Conservation (phyloP, 768 basidiomycete species). For the Hortiboletus flavorubellus region DNA sequence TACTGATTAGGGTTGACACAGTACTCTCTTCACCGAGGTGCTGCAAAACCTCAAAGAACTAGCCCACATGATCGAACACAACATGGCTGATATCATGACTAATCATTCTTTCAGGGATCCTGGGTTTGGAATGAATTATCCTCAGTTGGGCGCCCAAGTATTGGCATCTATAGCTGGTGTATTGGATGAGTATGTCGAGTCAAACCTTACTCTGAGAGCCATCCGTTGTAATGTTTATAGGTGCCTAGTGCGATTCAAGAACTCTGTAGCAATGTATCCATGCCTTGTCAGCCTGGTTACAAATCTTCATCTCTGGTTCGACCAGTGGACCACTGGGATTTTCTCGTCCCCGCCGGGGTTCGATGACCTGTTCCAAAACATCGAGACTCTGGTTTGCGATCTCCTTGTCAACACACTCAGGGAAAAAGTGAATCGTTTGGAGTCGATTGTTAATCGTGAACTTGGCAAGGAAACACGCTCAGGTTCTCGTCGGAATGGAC, state of each 20-base stretch:
- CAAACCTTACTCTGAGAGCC: slow-evolving; percentile 16
- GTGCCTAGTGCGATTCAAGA: slow-evolving; percentile 57
- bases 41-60: slow-evolving; percentile 45
- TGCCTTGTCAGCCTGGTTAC: slow-evolving; percentile 39
- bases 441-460: slow-evolving; percentile 52
- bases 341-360: slow-evolving; percentile 39
- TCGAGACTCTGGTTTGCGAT: slow-evolving; percentile 31
- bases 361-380: slow-evolving; percentile 39
- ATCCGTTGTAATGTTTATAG: slow-evolving; percentile 28
- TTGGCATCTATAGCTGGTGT: slow-evolving; percentile 46
- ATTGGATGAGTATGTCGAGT: slow-evolving; percentile 46
- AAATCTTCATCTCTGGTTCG: slow-evolving; percentile 44
- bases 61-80: slow-evolving; percentile 37
- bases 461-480: slow-evolving; percentile 33
- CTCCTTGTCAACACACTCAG: slow-evolving; percentile 34
- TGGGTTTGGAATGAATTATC: neutral
- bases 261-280: slow-evolving; percentile 46
- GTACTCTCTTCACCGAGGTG: slow-evolving; percentile 44
- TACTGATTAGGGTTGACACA: slow-evolving; percentile 20
- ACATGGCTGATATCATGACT: slow-evolving; percentile 34
- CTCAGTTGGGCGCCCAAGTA: slow-evolving; percentile 38
- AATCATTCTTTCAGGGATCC: slow-evolving; percentile 35
- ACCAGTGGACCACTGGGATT: slow-evolving; percentile 46
- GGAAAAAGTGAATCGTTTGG: slow-evolving; percentile 31
- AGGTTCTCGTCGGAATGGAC: slow-evolving; percentile 3